These are phyloP conservation scores for Apocynum venetum DNA, from an alignment of 257 asterid species.

Conservation along the genomic window DNA sequence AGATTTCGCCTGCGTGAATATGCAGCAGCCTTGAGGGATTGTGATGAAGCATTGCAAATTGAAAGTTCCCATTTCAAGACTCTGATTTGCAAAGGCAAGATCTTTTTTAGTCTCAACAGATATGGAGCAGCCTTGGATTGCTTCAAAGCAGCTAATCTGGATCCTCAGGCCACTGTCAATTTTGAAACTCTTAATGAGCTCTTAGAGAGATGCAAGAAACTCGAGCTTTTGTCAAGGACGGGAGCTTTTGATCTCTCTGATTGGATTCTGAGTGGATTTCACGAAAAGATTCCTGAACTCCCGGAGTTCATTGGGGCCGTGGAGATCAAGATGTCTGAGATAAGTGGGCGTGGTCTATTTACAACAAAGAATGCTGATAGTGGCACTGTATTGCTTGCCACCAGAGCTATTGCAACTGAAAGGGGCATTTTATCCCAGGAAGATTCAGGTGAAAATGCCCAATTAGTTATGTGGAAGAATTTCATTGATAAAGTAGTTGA, in stretches of 20 bases:
- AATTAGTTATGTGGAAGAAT: conserved; percentile 73
- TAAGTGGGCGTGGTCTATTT: conserved; percentile 74
- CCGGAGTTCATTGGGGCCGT: conserved; percentile 68
- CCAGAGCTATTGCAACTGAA: conserved; percentile 64
- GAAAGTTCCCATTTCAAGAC: conserved; percentile 73
- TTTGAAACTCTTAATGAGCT: conserved; percentile 38
- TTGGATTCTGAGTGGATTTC: conserved; percentile 63
- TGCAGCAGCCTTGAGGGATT: conserved; percentile 53
- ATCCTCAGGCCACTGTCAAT: conserved; percentile 44
- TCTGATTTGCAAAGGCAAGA: conserved; percentile 69
- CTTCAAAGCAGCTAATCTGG: conserved; percentile 48
- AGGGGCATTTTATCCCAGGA: conserved; percentile 61
- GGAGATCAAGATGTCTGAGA: conserved; percentile 60
- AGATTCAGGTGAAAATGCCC: conserved; percentile 48
- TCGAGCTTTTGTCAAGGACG: conserved; percentile 54
- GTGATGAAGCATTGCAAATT: conserved; percentile 56
- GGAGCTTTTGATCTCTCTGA: conserved; percentile 75
- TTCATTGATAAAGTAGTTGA: conserved; percentile 58
- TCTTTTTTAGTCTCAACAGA: conserved; percentile 47
- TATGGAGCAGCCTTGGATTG: conserved; percentile 50
- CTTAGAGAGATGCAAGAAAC: conserved; percentile 52
- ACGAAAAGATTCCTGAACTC: conserved; percentile 52
- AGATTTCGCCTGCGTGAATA: conserved; percentile 35
- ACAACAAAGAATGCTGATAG: conserved; percentile 54
- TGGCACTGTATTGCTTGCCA: conserved; percentile 56